A percentile compares a stretch with the other conserved stretches of the same genome.
These are phyloP conservation scores for Scleromitrula shiraiana DNA, from an alignment of 2,329 filamentous ascomycete species.

Conservation along the genomic window DNA sequence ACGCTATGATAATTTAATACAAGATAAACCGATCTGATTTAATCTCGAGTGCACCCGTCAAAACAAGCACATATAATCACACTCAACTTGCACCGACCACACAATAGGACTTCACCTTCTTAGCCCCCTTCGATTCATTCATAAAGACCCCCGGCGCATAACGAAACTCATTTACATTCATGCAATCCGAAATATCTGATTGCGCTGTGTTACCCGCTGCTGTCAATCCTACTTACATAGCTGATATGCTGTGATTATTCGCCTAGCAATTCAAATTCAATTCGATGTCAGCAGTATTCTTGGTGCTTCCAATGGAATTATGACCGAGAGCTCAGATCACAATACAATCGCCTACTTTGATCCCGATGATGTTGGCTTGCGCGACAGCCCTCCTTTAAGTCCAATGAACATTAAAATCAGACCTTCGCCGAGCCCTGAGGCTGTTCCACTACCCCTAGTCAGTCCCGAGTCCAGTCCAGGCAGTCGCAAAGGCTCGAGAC, in stretches of 20 bases:
- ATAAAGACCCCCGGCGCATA: neutral
- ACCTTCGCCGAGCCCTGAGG: slow-evolving; percentile 45
- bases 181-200: neutral
- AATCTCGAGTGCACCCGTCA: too few species aligned
- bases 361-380: slow-evolving; percentile 39
- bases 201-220: neutral
- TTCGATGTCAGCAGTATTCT: slow-evolving; percentile 6
- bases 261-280: slow-evolving; percentile 4
- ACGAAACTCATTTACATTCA: too few species aligned
- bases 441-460: slow-evolving; percentile 37
- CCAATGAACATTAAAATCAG: slow-evolving; percentile 37
- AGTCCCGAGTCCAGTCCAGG: slow-evolving; percentile 34
- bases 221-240: slow-evolving; percentile 4
- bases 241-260: slow-evolving; percentile 19
- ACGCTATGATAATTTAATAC: too few species aligned
- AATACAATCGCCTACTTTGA: slow-evolving; percentile 32
- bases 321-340: slow-evolving; percentile 2
- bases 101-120: too few species aligned
- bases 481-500: slow-evolving; percentile 18
- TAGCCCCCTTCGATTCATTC: too few species aligned
- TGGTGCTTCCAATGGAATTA: slow-evolving; percentile 9
- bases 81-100: too few species aligned
- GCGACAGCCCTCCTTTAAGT: slow-evolving; percentile 35
- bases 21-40: too few species aligned
- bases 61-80: too few species aligned